These are phyloP conservation scores for Trichoderma sp. DNA, from an alignment of 2,329 filamentous ascomycete species.

Conservation along the genomic window DNA sequence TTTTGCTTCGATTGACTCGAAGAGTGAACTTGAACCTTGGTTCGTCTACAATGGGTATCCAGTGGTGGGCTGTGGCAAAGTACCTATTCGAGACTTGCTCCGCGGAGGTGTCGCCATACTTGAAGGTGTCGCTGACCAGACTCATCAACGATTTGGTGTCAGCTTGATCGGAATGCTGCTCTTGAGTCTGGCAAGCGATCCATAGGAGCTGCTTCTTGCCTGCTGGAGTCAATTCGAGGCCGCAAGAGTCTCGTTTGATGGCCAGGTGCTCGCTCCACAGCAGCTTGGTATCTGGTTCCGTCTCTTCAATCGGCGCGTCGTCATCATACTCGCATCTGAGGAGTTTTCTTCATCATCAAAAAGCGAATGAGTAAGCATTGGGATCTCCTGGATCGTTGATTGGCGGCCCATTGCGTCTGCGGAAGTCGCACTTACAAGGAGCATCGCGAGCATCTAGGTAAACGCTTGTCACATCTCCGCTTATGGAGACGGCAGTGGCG, in stretches of 20 bases:
- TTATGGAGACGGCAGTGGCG: conserved; percentile 1
- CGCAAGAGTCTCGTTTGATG: not conserved
- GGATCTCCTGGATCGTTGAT: not conserved
- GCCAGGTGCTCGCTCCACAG: not conserved
- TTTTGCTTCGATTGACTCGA: not conserved
- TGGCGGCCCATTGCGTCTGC: not conserved
- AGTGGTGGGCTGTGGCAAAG: not conserved
- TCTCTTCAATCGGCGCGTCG: not conserved
- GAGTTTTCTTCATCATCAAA: not conserved
- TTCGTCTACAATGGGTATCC: not conserved
- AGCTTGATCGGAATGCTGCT: not conserved
- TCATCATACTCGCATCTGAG: conserved; percentile 8
- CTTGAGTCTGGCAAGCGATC: not conserved
- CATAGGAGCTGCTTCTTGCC: conserved; percentile 14
- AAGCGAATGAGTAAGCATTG: not conserved
- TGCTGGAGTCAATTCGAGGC: not conserved
- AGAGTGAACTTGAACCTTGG: not conserved
- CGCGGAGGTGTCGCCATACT: not conserved
- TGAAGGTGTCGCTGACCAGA: not conserved
- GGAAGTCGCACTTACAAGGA: not conserved
- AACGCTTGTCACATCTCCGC: conserved; percentile 4
- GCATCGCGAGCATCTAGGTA: conserved; percentile 8
- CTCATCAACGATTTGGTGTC: not conserved
- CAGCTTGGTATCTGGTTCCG: not conserved
- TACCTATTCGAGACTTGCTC: not conserved